These are phyloP conservation scores for Annulohypoxylon nitens DNA, from an alignment of 495 filamentous ascomycete genomes.

Conservation along the genomic window DNA sequence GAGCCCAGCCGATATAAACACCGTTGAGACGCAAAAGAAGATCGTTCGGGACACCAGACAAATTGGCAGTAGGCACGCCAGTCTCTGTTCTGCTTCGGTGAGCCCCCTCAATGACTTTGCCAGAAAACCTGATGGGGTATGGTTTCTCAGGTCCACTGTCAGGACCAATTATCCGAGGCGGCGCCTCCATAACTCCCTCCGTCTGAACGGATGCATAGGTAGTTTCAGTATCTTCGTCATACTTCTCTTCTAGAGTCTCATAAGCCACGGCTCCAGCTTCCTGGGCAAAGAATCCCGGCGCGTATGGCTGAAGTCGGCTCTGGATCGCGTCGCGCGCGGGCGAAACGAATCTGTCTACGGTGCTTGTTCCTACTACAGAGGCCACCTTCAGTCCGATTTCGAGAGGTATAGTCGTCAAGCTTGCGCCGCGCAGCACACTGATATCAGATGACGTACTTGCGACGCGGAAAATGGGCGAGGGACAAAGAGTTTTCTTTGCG, in stretches of 20 bases:
- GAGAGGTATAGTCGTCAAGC: constrained; percentile 71
- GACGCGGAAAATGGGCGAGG: constrained; percentile 74
- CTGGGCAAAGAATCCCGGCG: constrained; percentile 60
- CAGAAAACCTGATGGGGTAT: constrained; percentile 70
- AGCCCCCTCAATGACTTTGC: constrained; percentile 54
- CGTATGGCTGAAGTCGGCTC: constrained; percentile 53
- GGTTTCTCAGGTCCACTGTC: constrained; percentile 68
- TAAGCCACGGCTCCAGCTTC: constrained; percentile 60
- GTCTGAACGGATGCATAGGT: constrained; percentile 41
- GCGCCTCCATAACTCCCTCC: constrained; percentile 36
- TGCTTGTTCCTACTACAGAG: constrained; percentile 64
- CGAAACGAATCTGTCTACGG: constrained; percentile 60
- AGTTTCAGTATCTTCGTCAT: constrained; percentile 47
- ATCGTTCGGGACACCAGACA: constrained; percentile 60
- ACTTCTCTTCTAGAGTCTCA: constrained; percentile 42
- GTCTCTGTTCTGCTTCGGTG: constrained; percentile 51
- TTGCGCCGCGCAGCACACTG: constrained; percentile 72
- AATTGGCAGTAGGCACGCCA: constrained; percentile 55
- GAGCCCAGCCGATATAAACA: constrained; percentile 74
- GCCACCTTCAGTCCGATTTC: constrained; percentile 72
- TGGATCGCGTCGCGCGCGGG: constrained; percentile 62
- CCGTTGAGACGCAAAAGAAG: constrained; percentile 66
- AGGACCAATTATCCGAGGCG: constrained; percentile 46
- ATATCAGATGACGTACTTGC: constrained; percentile 70
- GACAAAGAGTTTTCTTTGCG: constrained; percentile 68